phyloP scores from a whole-genome alignment of 352 stramenopile genomes.

The Phytophthora ramorum region DNA sequence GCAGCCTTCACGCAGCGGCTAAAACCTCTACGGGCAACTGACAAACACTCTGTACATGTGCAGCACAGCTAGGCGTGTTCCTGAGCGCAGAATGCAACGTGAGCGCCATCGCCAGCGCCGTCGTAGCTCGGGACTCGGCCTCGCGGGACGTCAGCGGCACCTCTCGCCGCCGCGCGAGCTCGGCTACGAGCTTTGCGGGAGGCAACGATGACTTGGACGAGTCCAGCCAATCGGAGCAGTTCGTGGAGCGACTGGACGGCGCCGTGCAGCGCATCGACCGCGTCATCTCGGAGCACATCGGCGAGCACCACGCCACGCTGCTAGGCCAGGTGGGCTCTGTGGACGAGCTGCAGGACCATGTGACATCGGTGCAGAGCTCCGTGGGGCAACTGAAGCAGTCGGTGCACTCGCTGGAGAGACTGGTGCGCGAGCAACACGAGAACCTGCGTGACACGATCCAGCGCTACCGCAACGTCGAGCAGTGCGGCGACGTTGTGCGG shows the following conservation, averaged over 20 bases:
- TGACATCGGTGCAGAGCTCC: conserved; percentile 62
- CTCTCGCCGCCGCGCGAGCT: conserved; percentile 19
- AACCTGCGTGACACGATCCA: conserved; percentile 68
- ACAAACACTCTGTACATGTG: conserved; percentile 1
- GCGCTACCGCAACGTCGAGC: conserved; percentile 82
- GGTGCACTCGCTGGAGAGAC: conserved; percentile 63
- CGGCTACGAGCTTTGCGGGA: conserved; percentile 10
- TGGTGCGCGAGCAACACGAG: conserved; percentile 65
- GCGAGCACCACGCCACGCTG: conserved; percentile 74
- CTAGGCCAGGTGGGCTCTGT: conserved; percentile 81
- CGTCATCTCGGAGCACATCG: conserved; percentile 82
- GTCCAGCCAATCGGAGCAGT: conserved; percentile 74
- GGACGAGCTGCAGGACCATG: conserved; percentile 71
- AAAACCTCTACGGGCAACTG: neutral
- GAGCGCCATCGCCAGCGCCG: conserved; percentile 76
- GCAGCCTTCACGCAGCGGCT: neutral
- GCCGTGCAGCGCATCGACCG: conserved; percentile 77
- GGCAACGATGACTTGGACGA: conserved; percentile 20
- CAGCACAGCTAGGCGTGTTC: conserved; percentile 82
- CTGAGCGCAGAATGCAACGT: conserved; percentile 76
- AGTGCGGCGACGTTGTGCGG: conserved; percentile 75
- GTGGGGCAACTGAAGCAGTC: conserved; percentile 72
- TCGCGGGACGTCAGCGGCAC: conserved; percentile 32
- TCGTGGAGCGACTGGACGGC: conserved; percentile 72
- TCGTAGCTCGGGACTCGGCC: conserved; percentile 74